A percentile compares a stretch with the other conserved stretches of the same genome.
These are phyloP conservation scores for Apiotrichum laibachii DNA, from an alignment of 1,284 basidiomycete species.

Conservation along the genomic window DNA sequence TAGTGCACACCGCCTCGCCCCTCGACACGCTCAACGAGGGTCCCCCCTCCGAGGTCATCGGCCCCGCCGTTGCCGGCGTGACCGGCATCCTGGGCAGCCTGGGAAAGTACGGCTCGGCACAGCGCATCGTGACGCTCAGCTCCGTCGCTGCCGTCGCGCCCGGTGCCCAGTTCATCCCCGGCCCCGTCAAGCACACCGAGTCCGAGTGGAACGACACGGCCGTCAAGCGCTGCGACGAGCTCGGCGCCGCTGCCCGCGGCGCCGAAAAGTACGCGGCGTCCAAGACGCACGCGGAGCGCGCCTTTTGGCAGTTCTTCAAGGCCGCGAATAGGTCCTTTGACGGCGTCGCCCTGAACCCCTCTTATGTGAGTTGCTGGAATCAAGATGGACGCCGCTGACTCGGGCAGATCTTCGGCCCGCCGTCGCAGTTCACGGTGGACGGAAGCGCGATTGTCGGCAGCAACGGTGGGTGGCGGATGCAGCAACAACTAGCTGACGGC, in stretches of 20 bases:
- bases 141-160: neutral
- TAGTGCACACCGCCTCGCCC: conserved; percentile 45
- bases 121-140: conserved; percentile 6
- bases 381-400: neutral
- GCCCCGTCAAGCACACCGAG: neutral
- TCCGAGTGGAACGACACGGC: conserved; percentile 11
- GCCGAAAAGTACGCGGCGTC: conserved; percentile 11
- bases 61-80: conserved; percentile 7
- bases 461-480: neutral
- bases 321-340: conserved; percentile 2
- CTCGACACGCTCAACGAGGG: conserved; percentile 10
- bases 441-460: neutral
- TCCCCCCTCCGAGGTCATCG: conserved; percentile 1
- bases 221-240: neutral
- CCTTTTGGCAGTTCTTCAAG: conserved; percentile 33
- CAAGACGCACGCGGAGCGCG: conserved; percentile 35
- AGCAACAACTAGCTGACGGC: neutral
- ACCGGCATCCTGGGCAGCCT: conserved; percentile 3
- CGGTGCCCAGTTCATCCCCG: neutral
- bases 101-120: neutral
- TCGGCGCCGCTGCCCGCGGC: conserved; percentile 3
- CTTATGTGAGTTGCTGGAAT: conserved; percentile 1
- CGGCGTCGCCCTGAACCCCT: conserved; percentile 14
- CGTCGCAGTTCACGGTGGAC: neutral
- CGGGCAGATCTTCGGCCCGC: conserved; percentile 2